A percentile compares a stretch with the other conserved stretches of the same genome.
Conservation (phyloP, 192 early-diverging fungal genomes). For the Backusella australiensis region DNA sequence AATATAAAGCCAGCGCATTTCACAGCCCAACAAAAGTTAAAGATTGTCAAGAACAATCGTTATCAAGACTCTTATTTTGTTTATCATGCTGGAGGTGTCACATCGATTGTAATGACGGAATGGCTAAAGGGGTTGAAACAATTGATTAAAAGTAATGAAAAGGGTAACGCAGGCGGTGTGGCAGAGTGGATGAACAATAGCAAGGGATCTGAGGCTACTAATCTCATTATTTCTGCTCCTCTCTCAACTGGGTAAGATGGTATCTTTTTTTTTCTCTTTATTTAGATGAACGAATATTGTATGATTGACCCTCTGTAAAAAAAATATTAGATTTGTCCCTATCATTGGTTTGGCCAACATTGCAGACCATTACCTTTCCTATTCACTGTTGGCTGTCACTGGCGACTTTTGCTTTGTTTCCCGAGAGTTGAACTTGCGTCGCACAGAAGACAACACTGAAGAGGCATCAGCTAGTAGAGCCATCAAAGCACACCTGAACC, state of each 20-base stretch:
- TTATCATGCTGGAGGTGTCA: conserved; percentile 68
- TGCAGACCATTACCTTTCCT: conserved; percentile 69
- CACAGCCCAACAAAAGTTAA: conserved; percentile 34
- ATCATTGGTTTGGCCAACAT: conserved; percentile 61
- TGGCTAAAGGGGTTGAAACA: conserved; percentile 47
- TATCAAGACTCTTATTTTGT: conserved; percentile 64
- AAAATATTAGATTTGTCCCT: conserved; percentile 36
- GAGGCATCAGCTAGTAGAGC: not conserved
- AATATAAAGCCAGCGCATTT: conserved; percentile 29
- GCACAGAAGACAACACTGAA: not conserved
- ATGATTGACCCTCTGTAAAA: not conserved
- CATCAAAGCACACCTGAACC: not conserved
- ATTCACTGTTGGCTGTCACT: conserved; percentile 61
- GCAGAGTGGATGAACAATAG: conserved; percentile 26
- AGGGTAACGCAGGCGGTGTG: conserved; percentile 13
- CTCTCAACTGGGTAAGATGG: conserved; percentile 6
- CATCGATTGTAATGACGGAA: conserved; percentile 56
- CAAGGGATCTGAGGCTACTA: conserved; percentile 23
- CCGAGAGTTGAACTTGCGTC: conserved; percentile 18
- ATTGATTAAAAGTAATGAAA: conserved; percentile 23
- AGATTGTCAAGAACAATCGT: conserved; percentile 56
- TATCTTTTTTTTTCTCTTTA: too few relatives aligned
- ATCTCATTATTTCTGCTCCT: conserved; percentile 19
- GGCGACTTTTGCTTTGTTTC: conserved; percentile 44
- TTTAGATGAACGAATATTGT: not conserved